Evolutionary conservation across 805 yeast genomes (phyloP).

Genomic region (Yarrowia porcina): DNA sequence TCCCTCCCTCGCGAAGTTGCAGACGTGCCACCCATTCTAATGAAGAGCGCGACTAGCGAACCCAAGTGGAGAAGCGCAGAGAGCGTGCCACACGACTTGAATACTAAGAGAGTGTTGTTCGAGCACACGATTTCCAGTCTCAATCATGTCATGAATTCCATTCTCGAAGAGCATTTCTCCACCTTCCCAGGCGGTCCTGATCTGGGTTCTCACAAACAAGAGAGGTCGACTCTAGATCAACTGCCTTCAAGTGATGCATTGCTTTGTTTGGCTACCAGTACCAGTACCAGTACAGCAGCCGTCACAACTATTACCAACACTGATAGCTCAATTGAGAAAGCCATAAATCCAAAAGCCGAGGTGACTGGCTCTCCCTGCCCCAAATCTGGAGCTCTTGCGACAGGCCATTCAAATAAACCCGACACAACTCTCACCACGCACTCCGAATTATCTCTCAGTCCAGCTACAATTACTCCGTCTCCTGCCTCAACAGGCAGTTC

Average conservation of each 20-base stretch:
- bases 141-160: not conserved
- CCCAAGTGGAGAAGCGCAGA: not conserved
- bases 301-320: not conserved
- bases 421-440: not conserved
- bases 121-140: not conserved
- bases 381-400: too few species aligned
- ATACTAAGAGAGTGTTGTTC: not conserved
- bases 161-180: not conserved
- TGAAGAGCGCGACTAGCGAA: not conserved
- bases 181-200: not conserved
- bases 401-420: too few species aligned
- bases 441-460: not conserved
- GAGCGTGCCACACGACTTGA: not conserved
- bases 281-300: not conserved
- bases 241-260: not conserved
- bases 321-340: not conserved
- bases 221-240: not conserved
- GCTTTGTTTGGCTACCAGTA: too few species aligned
- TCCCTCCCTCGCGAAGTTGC: not conserved
- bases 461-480: not conserved
- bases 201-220: not conserved
- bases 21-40: not conserved
- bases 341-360: not conserved
- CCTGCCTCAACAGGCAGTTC: slow-evolving; percentile 9
- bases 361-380: too few species aligned